Conservation (phyloP, 345 rosid genomes). For the Firmiana major region DNA sequence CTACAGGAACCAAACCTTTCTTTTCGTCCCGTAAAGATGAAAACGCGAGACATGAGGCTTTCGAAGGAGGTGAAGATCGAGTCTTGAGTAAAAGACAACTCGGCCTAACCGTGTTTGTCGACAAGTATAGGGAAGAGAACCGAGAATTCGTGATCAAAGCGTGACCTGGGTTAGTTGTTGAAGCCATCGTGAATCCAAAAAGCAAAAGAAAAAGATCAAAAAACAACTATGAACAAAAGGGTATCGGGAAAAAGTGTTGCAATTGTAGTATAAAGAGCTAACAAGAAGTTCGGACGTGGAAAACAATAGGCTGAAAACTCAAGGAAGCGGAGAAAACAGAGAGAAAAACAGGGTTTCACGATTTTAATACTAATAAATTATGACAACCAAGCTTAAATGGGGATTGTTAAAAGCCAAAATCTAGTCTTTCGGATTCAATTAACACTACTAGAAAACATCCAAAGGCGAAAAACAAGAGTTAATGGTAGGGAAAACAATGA, state of each 20-base stretch:
- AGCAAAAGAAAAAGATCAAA: not conserved
- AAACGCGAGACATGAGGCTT: slow-evolving; percentile 21
- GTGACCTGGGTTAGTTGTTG: slow-evolving; percentile 18
- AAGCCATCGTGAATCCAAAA: slow-evolving; percentile 29
- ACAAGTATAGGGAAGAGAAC: slow-evolving; percentile 29
- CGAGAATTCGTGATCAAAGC: slow-evolving; percentile 22
- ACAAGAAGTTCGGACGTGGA: slow-evolving; percentile 10
- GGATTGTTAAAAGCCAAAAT: not conserved
- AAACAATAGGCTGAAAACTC: slow-evolving; percentile 4
- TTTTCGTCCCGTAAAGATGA: slow-evolving; percentile 26
- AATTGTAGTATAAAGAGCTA: not conserved
- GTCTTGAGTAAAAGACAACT: slow-evolving; percentile 11
- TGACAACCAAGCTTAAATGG: not conserved
- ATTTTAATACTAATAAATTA: too few relatives aligned
- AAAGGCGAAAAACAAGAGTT: not conserved
- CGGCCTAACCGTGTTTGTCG: slow-evolving; percentile 18
- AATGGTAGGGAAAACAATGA: not conserved
- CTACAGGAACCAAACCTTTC: not conserved
- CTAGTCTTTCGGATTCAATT: not conserved
- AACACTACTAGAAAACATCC: not conserved
- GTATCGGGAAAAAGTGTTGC: not conserved
- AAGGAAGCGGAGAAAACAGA: slow-evolving; percentile 18
- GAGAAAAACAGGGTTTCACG: not conserved
- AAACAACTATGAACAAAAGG: not conserved
- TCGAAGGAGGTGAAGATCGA: slow-evolving; percentile 21